Evolutionary conservation across 1,284 basidiomycete genomes (phyloP).

Genomic region (Garcileccinum viscosum): DNA sequence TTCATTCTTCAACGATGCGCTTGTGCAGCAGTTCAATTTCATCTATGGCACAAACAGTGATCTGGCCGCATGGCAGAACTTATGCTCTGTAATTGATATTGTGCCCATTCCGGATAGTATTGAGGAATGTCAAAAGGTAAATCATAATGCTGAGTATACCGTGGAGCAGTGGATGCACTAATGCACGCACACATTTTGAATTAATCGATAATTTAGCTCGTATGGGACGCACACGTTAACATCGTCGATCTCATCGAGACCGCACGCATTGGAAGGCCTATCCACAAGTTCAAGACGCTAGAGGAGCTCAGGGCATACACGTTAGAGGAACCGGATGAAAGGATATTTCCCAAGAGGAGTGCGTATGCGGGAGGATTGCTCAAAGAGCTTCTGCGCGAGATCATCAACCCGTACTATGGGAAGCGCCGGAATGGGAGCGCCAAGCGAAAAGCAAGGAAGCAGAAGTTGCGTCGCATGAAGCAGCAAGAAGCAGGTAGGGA

Average conservation of each 20-base stretch:
- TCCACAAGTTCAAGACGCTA: background rate
- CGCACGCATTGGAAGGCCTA: background rate
- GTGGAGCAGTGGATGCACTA: background rate
- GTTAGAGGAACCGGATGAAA: background rate
- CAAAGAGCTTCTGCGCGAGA: background rate
- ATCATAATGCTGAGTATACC: conserved; percentile 4
- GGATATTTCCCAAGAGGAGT: background rate
- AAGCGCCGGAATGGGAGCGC: background rate
- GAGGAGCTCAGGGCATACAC: background rate
- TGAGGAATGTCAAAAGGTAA: conserved; percentile 30
- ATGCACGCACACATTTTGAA: background rate
- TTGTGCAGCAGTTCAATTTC: conserved; percentile 41
- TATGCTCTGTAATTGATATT: conserved; percentile 30
- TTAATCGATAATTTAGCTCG: conserved; percentile 21
- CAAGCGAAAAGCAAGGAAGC: background rate
- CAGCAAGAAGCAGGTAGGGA: background rate
- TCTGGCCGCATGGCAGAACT: conserved; percentile 38
- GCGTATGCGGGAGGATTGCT: background rate
- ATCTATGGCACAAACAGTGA: conserved; percentile 40
- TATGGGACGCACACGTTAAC: conserved; percentile 44
- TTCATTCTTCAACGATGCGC: conserved; percentile 27
- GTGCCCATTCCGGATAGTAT: conserved; percentile 31
- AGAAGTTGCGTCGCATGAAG: background rate
- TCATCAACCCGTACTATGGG: background rate
- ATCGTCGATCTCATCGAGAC: conserved; percentile 44